phyloP scores from a whole-genome alignment of 2,329 filamentous ascomycete genomes.

The Xylariaceae sp. region DNA sequence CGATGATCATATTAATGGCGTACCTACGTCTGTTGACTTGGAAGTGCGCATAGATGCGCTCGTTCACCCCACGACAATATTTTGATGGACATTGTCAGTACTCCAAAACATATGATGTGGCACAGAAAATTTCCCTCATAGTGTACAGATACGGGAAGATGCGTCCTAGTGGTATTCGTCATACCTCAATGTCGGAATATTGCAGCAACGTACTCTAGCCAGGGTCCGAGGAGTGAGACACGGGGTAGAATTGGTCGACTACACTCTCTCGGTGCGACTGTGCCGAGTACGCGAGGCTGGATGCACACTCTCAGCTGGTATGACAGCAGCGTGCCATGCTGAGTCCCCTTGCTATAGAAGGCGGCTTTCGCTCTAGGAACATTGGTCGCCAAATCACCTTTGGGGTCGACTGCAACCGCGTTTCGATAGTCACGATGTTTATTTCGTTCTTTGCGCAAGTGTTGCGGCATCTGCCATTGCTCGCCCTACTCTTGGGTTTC shows the following conservation, averaged over 20 bases:
- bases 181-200: not conserved
- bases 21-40: no score
- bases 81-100: no score
- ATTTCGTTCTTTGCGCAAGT: not conserved
- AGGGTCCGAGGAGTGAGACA: not conserved
- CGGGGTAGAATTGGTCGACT: not conserved
- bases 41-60: no score
- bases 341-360: not conserved
- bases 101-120: no score
- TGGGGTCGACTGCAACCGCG: not conserved
- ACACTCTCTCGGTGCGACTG: not conserved
- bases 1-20: no score
- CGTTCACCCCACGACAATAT: no score
- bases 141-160: not conserved
- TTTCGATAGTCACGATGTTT: not conserved
- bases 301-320: not conserved
- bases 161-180: not conserved
- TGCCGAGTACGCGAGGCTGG: not conserved
- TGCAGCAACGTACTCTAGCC: not conserved
- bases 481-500: constrained; percentile 1
- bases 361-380: not conserved
- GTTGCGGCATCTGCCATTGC: not conserved
- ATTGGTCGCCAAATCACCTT: not conserved
- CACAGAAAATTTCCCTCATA: not conserved
- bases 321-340: not conserved